Percentiles rank a stretch among this genome's conserved stretches.
Evolutionary conservation across 1,284 basidiomycete genomes (phyloP).

Genomic region (Leccinum subfulvum): DNA sequence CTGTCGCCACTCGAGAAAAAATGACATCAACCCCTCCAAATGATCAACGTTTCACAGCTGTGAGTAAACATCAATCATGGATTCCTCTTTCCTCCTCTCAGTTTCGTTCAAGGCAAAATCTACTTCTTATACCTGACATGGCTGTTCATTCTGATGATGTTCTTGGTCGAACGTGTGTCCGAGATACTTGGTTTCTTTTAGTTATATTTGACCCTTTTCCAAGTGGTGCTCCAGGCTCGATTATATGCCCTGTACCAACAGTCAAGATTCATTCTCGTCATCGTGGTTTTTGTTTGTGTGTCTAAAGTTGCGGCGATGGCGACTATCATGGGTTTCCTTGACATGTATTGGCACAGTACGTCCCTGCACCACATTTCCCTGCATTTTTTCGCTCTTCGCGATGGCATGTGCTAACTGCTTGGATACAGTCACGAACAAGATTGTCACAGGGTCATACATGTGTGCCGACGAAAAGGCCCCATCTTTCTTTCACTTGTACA

Average conservation of each 20-base stretch:
- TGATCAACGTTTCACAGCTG: not conserved
- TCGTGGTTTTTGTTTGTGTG: slow-evolving; percentile 14
- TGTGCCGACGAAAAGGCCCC: slow-evolving; percentile 13
- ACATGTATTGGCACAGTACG: slow-evolving; percentile 9
- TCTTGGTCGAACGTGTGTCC: slow-evolving; percentile 18
- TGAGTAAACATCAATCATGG: not conserved
- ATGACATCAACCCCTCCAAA: not conserved
- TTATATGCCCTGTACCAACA: slow-evolving; percentile 18
- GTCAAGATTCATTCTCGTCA: slow-evolving; percentile 10
- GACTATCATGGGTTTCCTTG: slow-evolving; percentile 5
- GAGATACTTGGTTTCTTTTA: not conserved
- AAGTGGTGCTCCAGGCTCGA: slow-evolving; percentile 18
- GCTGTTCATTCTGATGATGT: not conserved
- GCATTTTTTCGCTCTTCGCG: not conserved
- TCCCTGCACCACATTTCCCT: not conserved
- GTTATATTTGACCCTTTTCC: slow-evolving; percentile 1
- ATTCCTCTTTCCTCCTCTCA: not conserved
- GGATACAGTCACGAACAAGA: slow-evolving; percentile 15
- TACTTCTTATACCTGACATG: slow-evolving; percentile 10
- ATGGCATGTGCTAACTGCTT: too few species aligned
- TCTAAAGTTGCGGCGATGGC: slow-evolving; percentile 11
- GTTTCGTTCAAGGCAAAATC: slow-evolving; percentile 5
- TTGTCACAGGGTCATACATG: slow-evolving; percentile 12
- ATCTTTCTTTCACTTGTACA: slow-evolving; percentile 12
- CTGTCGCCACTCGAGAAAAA: too few species aligned